phyloP scores from a whole-genome alignment of 257 asterid genomes.

The Nicotiana obtusifolia region DNA sequence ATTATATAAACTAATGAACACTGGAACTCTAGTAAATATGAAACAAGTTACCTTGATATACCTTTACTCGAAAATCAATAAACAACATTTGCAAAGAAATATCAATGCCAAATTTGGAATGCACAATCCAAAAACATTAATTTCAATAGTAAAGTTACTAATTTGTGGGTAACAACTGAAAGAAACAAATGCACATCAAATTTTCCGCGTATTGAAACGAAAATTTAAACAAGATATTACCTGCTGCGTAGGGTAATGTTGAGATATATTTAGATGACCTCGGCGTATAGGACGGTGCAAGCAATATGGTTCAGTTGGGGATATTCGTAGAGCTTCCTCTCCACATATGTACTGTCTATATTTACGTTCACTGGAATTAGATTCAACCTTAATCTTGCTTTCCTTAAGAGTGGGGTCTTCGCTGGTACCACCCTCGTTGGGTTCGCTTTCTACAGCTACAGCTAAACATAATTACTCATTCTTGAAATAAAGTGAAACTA shows the following conservation, averaged over 20 bases:
- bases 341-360: conserved; percentile 80
- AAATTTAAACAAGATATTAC: conserved; percentile 27
- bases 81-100: neutral
- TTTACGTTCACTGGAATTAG: conserved; percentile 41
- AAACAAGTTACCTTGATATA: conserved; percentile 4
- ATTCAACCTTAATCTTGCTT: conserved; percentile 36
- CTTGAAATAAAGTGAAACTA: neutral
- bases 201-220: neutral
- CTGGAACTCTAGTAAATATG: neutral
- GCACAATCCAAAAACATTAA: neutral
- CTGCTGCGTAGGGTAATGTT: conserved; percentile 85
- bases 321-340: conserved; percentile 85
- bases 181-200: neutral
- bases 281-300: conserved; percentile 93
- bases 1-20: neutral
- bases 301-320: conserved; percentile 79
- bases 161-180: neutral
- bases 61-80: neutral
- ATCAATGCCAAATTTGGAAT: neutral
- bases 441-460: conserved; percentile 32
- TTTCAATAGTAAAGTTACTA: neutral
- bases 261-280: conserved; percentile 90
- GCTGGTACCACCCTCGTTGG: conserved; percentile 19
- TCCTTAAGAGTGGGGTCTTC: conserved; percentile 39
- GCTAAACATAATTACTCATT: neutral